Percentiles rank a stretch among this genome's conserved stretches.
These are phyloP conservation scores for Ceratobasidium sp. DNA, from an alignment of 1,284 basidiomycete species.

Conservation along the genomic window DNA sequence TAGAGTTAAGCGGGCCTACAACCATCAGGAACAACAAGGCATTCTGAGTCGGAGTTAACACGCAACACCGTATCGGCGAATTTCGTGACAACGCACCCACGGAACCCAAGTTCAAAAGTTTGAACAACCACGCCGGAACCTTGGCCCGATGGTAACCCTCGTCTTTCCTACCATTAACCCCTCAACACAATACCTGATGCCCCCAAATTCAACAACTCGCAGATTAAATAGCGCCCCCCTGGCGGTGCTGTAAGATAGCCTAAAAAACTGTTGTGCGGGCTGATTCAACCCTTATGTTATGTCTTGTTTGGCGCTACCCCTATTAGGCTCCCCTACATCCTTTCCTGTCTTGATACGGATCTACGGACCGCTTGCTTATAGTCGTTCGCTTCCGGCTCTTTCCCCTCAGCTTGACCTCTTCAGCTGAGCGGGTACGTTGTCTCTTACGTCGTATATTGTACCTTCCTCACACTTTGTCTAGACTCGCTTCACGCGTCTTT, in stretches of 20 bases:
- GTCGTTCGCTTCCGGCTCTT: neutral
- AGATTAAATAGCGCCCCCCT: no score
- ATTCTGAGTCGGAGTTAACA: constrained; percentile 77
- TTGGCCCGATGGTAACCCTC: constrained; percentile 93
- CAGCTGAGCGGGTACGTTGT: constrained; percentile 1
- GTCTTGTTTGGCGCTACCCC: neutral
- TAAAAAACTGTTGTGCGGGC: constrained; percentile 49
- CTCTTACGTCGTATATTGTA: no score
- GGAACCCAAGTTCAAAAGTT: constrained; percentile 83
- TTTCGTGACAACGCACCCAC: constrained; percentile 63
- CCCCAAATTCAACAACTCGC: constrained; percentile 82
- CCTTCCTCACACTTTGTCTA: no score
- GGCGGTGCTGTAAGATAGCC: constrained; percentile 86
- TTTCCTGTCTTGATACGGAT: no score
- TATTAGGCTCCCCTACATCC: neutral
- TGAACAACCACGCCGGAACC: constrained; percentile 76
- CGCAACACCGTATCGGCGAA: neutral
- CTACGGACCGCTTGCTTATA: neutral
- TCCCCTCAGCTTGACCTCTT: neutral
- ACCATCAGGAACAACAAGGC: constrained; percentile 81
- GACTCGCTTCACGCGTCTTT: no score
- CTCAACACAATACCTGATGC: constrained; percentile 50
- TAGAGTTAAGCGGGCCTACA: constrained; percentile 54
- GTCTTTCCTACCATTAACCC: constrained; percentile 60
- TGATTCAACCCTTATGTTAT: neutral